Percentiles rank a stretch among this genome's conserved stretches.
Conservation (phyloP, 164 flowering plant species). For the Stephania cephalantha region DNA sequence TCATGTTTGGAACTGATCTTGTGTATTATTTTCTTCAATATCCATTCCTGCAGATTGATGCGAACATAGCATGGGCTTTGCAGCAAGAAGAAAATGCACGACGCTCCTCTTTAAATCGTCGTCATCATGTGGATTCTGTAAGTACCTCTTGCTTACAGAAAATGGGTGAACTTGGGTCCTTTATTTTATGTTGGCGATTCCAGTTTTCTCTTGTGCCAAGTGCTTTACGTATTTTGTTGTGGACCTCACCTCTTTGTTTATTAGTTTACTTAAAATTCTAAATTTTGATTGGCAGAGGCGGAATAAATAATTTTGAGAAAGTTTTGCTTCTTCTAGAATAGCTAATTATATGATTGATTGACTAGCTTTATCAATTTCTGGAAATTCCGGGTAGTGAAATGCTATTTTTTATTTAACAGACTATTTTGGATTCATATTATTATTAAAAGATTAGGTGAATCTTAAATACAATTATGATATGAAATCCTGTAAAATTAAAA, state of each 20-base stretch:
- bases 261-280: not conserved
- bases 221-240: not conserved
- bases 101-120: constrained; percentile 24
- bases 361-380: not conserved
- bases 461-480: not conserved
- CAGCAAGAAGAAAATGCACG: constrained; percentile 45
- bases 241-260: not conserved
- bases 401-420: no score
- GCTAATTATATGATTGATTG: no score
- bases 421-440: not conserved
- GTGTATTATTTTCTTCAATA: constrained; percentile 4
- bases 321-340: no score
- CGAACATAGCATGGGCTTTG: constrained; percentile 46
- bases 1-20: constrained; percentile 1
- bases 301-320: no score
- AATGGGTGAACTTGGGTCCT: not conserved
- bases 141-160: constrained; percentile 19
- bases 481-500: not conserved
- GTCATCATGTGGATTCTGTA: constrained; percentile 31
- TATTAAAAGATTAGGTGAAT: no score
- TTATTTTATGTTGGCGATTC: not conserved
- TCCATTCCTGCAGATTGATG: constrained; percentile 44
- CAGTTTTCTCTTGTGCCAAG: not conserved
- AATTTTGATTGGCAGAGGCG: not conserved
- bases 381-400: not conserved